Evolutionary conservation across 2,329 filamentous ascomycete species (phyloP).

Genomic region (Claviceps pazoutovae): DNA sequence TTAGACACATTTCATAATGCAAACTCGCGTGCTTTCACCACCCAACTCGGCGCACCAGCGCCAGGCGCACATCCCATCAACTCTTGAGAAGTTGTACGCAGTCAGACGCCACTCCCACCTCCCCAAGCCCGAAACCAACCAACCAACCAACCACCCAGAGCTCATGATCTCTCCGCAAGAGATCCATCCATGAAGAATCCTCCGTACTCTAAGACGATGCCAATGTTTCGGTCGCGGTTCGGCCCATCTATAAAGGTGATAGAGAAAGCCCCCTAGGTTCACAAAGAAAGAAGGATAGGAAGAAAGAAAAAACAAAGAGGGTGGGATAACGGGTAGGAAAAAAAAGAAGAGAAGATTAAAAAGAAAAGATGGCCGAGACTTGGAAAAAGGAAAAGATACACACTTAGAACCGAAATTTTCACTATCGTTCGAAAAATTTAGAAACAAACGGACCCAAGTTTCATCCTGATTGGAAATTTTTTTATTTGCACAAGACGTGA

Average conservation of each 20-base stretch:
- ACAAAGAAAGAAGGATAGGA: slow-evolving; percentile 1
- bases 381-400: background rate
- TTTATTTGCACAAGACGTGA: background rate
- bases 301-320: slow-evolving; percentile 6
- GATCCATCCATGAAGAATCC: no score
- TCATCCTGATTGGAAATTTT: background rate
- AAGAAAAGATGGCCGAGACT: background rate
- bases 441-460: background rate
- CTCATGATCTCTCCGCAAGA: no score
- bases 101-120: slow-evolving; percentile 7
- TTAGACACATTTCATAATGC: slow-evolving; percentile 25
- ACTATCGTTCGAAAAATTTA: background rate
- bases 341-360: background rate
- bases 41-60: slow-evolving; percentile 15
- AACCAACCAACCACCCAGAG: no score
- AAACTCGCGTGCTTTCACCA: slow-evolving; percentile 16
- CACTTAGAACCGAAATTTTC: background rate
- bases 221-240: slow-evolving; percentile 7
- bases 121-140: no score
- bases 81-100: slow-evolving; percentile 12
- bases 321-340: background rate
- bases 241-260: slow-evolving; percentile 9
- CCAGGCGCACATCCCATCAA: slow-evolving; percentile 15
- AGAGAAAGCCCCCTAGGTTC: background rate
- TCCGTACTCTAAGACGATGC: background rate